Evolutionary conservation across 352 stramenopile genomes (phyloP), one percentile per base, ranked within the genome.

Genomic region (Phytopythium mirpurense): DNA sequence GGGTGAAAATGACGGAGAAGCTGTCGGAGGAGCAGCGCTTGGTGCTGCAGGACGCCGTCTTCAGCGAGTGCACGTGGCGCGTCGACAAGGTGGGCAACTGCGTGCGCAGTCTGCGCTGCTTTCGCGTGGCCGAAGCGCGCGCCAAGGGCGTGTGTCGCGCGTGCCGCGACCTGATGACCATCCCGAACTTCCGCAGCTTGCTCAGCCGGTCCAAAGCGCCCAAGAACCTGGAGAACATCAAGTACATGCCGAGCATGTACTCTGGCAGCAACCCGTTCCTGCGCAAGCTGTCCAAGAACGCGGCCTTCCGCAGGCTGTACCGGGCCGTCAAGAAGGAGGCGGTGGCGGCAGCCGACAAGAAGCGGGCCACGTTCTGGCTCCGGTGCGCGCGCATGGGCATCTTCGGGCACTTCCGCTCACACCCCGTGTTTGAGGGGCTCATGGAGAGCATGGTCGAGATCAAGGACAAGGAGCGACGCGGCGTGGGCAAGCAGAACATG

Each of bases 401-500:
- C 16, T 84, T 81, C 55, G 83, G 83, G 6, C 60, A 77, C 32
- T 91, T 93, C 41, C 72, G 76, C 18, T 78, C 74, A 18, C 80
- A 87, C 45, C 67, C 68, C 2, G 80, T 93, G 2, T 87, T 93
- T 42, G 83, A 89, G 70, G 80, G 76, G 18, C 61, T 93, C 1
- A 70, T 91, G 27, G 76, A 78, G 50, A 90, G 78, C 57, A 89
- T 93, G 76, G 72, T 90, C 36, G 79, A 90, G 51, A 59, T 88
- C 8, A 93, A 93, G 52, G 83, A 93, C 60, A 88, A 90, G 52
- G 74, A 86, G 51, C 79, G 74, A 2, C 79, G 83, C 40, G 83
- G 83, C 18, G 83, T 90, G 12, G 83, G 83, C 24, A 93, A 90
- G 61, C 83, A 93, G 41, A 93, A 93, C 54, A 93, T 90, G 83